phyloP scores from a whole-genome alignment of 495 filamentous ascomycete species.

The Penicillium coprophilum region DNA sequence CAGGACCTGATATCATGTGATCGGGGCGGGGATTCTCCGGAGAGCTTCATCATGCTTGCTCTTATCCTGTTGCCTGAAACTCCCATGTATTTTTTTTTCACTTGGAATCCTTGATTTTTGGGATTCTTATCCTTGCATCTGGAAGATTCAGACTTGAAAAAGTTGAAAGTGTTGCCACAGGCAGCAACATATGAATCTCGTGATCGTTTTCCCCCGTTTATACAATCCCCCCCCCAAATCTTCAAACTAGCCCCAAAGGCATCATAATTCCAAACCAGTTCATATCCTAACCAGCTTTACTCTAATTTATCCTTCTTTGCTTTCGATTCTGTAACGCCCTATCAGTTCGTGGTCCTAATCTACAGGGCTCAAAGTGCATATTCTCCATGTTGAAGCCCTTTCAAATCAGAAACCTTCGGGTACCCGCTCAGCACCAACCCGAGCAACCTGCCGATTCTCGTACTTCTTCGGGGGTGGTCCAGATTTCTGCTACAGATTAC shows the following conservation, averaged over 20 bases:
- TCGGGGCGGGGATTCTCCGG: slow-evolving; percentile 1
- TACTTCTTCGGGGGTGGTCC: slow-evolving; percentile 31
- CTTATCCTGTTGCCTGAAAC: slow-evolving; percentile 20
- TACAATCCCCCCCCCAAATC: slow-evolving; percentile 3
- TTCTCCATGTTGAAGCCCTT: slow-evolving; percentile 44
- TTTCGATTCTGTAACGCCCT: slow-evolving; percentile 15
- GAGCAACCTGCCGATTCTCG: neutral
- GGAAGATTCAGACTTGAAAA: neutral
- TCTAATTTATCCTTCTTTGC: neutral
- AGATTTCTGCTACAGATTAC: slow-evolving; percentile 47
- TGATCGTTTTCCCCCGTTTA: slow-evolving; percentile 11
- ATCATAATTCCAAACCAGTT: slow-evolving; percentile 4
- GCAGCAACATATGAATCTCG: slow-evolving; percentile 27
- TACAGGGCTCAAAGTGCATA: neutral
- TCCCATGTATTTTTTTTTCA: neutral
- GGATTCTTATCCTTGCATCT: neutral
- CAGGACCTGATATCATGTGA: slow-evolving; percentile 4
- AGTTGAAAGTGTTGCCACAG: slow-evolving; percentile 15
- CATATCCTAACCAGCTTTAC: slow-evolving; percentile 4
- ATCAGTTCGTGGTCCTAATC: slow-evolving; percentile 8
- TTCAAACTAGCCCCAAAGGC: slow-evolving; percentile 7
- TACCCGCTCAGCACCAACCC: slow-evolving; percentile 12
- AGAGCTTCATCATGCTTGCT: slow-evolving; percentile 4
- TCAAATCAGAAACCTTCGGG: slow-evolving; percentile 42
- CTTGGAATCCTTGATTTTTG: neutral